These are phyloP conservation scores for Hylodesmum podocarpum DNA, from an alignment of 306 rosid genomes.

Conservation along the genomic window DNA sequence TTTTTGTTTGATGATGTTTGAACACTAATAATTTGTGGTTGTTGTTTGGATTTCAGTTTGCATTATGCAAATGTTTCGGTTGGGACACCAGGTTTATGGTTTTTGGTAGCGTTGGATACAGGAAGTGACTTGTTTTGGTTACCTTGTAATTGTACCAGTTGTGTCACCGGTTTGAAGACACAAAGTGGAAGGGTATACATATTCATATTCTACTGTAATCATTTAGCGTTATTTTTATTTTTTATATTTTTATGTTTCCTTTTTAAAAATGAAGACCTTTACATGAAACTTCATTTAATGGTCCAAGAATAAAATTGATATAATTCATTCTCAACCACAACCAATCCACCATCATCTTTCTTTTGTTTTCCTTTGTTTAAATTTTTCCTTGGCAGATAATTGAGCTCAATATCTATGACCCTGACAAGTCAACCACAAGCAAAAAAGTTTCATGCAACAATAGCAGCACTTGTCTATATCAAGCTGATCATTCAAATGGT, in stretches of 20 bases:
- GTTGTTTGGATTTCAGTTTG: constrained; percentile 59
- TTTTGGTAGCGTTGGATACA: constrained; percentile 86
- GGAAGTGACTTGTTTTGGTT: constrained; percentile 93
- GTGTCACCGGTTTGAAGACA: constrained; percentile 32
- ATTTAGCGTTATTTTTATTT: too few species aligned
- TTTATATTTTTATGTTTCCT: not conserved
- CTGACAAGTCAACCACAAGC: constrained; percentile 62
- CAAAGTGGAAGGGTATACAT: constrained; percentile 41
- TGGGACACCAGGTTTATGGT: constrained; percentile 72
- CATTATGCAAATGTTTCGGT: constrained; percentile 76
- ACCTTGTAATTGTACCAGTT: constrained; percentile 83
- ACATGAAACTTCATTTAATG: not conserved
- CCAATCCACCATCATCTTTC: not conserved
- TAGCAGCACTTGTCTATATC: constrained; percentile 57
- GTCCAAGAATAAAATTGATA: constrained; percentile 9
- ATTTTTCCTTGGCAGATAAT: constrained; percentile 38
- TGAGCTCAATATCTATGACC: constrained; percentile 60
- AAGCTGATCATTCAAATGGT: constrained; percentile 44
- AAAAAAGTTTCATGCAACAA: constrained; percentile 52
- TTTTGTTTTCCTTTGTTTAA: not conserved
- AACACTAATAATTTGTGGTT: not conserved
- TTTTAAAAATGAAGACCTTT: not conserved
- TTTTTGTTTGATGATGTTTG: not conserved
- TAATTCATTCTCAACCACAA: not conserved
- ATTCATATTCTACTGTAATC: too few species aligned